Evolutionary conservation across 1,284 basidiomycete species (phyloP), one percentile per base, ranked within the genome.

Genomic region (Marasmius tenuissimus): DNA sequence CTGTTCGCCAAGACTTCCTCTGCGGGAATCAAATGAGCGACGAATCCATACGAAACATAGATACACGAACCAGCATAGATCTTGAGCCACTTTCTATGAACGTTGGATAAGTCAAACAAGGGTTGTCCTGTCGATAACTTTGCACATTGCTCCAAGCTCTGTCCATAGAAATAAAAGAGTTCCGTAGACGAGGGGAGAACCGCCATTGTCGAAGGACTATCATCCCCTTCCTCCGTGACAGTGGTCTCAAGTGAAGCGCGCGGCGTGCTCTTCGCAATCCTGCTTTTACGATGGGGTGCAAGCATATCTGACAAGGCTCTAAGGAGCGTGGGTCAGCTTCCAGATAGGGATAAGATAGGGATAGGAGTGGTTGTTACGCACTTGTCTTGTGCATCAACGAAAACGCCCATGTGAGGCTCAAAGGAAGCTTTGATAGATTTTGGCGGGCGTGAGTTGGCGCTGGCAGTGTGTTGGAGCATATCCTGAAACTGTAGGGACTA

Each of bases 321-420:
- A 66, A 40, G 55, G 63, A 6, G 14, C 10, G 20, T 50, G 18
- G 57, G 39, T 38, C 42, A 40, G 60, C 39, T 42, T 8, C 14
- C 11, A 58, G 12, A 18, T 18, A 50, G 27, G 47, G 18, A 58
- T 3, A 12, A 38, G 12, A 18, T 18, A 50, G 27, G 47, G 18
- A 58, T 3, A 12, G 37, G 6, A 60, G 6, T 56, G 5, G 49
- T 61, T 55, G 58, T 59, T 55, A 69, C 83, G 49, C 64, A 92
- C 94, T 90, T 93, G 81, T 98, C 95, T 75, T 99, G 97, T 12
- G 97, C 96, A 65, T 98, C 94, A 58, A 98, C 91, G 71, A 96
- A 99, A 48, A 99, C 86, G 42, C 87, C 84, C 79, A 98, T 94
- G 72, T 98, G 93, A 0, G 92, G 85, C 64, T 97, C 95, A 71